Base-by-base conservation (phyloP, 352 stramenopile species). In the Phytophthora pini region DNA sequence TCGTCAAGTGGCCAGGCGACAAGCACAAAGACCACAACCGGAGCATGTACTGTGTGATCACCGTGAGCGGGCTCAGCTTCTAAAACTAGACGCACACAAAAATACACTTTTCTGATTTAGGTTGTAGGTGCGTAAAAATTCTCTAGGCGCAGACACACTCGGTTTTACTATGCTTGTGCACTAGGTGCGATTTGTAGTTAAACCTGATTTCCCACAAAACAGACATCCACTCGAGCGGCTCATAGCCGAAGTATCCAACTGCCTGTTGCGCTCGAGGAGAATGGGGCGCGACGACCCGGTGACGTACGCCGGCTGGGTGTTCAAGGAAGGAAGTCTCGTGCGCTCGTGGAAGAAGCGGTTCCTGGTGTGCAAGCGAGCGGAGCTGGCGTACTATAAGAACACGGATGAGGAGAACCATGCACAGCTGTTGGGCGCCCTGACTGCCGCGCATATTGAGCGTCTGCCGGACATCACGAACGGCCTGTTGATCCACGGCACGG, bases 21-120 rank as follows among this genome's bases (percentile, higher is more conserved):
- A 95, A 95, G 64, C 79, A 92, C 74, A 96, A 95, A 71, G 90
- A 97, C 56, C 84, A 92, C 70, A 95, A 94, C 51, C 85, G 88
- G 36, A 92, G 82, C 61, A 95, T 97, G 76, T 94, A 96, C 68
- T 97, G 87, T 70, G 79, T 97, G 60, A 82, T 93, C 64, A 96
- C 87, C 1, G 85, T 96, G n/a, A 88, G 84, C 46, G 89, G 87
- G 2, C 65, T 97, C 12, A 91, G 84, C 31, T 95, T 95, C 56
- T 96, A 77, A 71, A 22, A 6, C 27, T 36, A 36, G 31, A 36
- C 6, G 4, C 32, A 44, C 44, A 51, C 11, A 13, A 27, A 62
- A 51, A 38, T 61, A 44, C 39, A 61, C 51, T 20, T 61, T 64
- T 70, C 54, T 64, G 61, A 64, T 69, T 64, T 49, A 17, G 36